phyloP scores from a whole-genome alignment of 2,329 filamentous ascomycete genomes.

The Nakataea oryzae region DNA sequence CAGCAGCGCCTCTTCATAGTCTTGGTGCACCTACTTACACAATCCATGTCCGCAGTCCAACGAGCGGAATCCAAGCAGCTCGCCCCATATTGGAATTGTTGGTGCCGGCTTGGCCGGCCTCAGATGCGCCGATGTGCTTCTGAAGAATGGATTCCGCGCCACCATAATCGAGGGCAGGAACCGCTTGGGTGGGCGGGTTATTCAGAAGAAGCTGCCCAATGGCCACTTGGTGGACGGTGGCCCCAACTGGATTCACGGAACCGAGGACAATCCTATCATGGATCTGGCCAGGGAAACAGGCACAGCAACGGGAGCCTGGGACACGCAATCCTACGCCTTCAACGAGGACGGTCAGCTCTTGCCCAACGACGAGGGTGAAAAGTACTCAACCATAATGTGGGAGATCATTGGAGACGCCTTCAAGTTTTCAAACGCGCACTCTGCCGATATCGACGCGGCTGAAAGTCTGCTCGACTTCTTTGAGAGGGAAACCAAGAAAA shows the following conservation, averaged over 20 bases:
- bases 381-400: constrained; percentile 50
- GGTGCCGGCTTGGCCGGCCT: constrained; percentile 62
- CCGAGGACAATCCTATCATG: constrained; percentile 58
- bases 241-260: constrained; percentile 76
- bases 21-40: not conserved
- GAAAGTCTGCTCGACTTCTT: constrained; percentile 47
- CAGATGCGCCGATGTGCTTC: constrained; percentile 58
- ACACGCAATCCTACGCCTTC: constrained; percentile 43
- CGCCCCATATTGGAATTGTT: constrained; percentile 53
- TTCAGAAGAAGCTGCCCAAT: constrained; percentile 37
- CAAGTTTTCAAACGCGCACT: constrained; percentile 49
- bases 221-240: constrained; percentile 46
- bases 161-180: constrained; percentile 60
- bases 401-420: constrained; percentile 58
- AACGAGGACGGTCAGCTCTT: constrained; percentile 45
- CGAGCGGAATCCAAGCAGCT: constrained; percentile 12
- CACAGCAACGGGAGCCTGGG: constrained; percentile 36
- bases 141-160: constrained; percentile 54
- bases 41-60: constrained; percentile 12
- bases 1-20: not conserved
- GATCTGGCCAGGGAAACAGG: constrained; percentile 53
- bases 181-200: constrained; percentile 55
- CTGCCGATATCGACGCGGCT: constrained; percentile 31
- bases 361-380: constrained; percentile 30
- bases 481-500: constrained; percentile 16